A percentile compares a stretch with the other conserved stretches of the same genome.
These are phyloP conservation scores for Apophysomyces ossiformis DNA, from an alignment of 371 early-diverging fungal genomes.

Conservation along the genomic window DNA sequence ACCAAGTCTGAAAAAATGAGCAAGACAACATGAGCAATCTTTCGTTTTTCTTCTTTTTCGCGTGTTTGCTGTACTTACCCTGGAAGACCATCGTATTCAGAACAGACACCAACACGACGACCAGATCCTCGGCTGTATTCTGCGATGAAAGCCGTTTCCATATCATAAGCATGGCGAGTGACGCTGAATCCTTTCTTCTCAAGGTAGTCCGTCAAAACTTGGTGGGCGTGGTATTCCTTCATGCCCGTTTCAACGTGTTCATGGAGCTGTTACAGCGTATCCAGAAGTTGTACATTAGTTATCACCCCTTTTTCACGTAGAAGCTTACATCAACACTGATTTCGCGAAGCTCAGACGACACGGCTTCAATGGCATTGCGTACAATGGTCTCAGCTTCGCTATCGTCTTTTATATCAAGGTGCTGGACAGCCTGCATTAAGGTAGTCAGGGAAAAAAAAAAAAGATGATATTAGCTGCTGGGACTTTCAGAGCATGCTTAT, in stretches of 20 bases:
- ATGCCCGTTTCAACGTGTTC: constrained; percentile 61
- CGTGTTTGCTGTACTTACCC: constrained; percentile 29
- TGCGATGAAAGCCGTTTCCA: constrained; percentile 67
- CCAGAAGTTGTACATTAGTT: not conserved
- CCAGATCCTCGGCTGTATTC: constrained; percentile 44
- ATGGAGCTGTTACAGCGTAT: constrained; percentile 44
- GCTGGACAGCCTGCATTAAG: constrained; percentile 23
- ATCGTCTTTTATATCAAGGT: constrained; percentile 28
- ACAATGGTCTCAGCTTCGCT: constrained; percentile 28
- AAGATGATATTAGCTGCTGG: not conserved
- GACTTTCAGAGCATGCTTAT: not conserved
- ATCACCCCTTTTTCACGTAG: not conserved
- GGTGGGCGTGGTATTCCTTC: constrained; percentile 58
- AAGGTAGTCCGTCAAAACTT: constrained; percentile 55
- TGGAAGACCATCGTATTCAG: constrained; percentile 69
- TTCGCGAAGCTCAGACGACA: constrained; percentile 45
- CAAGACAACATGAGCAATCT: not conserved
- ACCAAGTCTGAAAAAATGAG: constrained; percentile 29
- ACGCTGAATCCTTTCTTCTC: constrained; percentile 56
- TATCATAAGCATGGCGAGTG: constrained; percentile 54
- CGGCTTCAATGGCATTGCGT: constrained; percentile 39
- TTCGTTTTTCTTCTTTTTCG: not conserved
- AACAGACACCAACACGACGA: constrained; percentile 53
- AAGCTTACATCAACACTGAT: constrained; percentile 49
- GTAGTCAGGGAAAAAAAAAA: not conserved